Conservation (phyloP, 2,329 filamentous ascomycete genomes). For the Penicillium hesseltinei region DNA sequence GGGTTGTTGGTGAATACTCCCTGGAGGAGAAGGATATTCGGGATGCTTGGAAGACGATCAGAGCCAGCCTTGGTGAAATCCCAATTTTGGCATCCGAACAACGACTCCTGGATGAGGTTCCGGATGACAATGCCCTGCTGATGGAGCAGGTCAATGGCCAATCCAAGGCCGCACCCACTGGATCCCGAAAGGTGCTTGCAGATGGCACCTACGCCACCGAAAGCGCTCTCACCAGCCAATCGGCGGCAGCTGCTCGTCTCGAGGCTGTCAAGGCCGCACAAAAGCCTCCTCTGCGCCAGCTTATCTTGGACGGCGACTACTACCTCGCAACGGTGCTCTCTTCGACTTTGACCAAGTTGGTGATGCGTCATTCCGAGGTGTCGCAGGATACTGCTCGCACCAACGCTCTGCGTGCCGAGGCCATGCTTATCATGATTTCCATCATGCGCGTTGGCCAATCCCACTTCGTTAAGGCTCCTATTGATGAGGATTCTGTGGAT, state of each 20-base stretch:
- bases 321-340: slow-evolving; percentile 94
- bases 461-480: slow-evolving; percentile 96
- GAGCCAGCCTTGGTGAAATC: slow-evolving; percentile 91
- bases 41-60: slow-evolving; percentile 94
- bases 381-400: slow-evolving; percentile 82
- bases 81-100: slow-evolving; percentile 95
- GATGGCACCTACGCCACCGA: slow-evolving; percentile 98
- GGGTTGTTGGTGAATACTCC: slow-evolving; percentile 98
- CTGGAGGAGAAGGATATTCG: slow-evolving; percentile 90
- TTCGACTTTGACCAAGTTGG: slow-evolving; percentile 91
- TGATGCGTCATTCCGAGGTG: slow-evolving; percentile 95
- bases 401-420: slow-evolving; percentile 90
- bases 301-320: slow-evolving; percentile 96
- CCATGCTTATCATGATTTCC: slow-evolving; percentile 99
- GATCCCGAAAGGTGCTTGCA: slow-evolving; percentile 86
- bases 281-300: slow-evolving; percentile 89
- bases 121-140: slow-evolving; percentile 64
- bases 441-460: slow-evolving; percentile 97
- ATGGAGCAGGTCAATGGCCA: slow-evolving; percentile 76
- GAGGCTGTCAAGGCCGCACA: slow-evolving; percentile 96
- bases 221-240: slow-evolving; percentile 89
- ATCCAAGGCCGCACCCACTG: slow-evolving; percentile 73
- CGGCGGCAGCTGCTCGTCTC: slow-evolving; percentile 81
- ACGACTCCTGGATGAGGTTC: slow-evolving; percentile 78
- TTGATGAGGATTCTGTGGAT: slow-evolving; percentile 97